Base-by-base conservation (phyloP, 179 eudicot species). In the Corrigiola litoralis region DNA sequence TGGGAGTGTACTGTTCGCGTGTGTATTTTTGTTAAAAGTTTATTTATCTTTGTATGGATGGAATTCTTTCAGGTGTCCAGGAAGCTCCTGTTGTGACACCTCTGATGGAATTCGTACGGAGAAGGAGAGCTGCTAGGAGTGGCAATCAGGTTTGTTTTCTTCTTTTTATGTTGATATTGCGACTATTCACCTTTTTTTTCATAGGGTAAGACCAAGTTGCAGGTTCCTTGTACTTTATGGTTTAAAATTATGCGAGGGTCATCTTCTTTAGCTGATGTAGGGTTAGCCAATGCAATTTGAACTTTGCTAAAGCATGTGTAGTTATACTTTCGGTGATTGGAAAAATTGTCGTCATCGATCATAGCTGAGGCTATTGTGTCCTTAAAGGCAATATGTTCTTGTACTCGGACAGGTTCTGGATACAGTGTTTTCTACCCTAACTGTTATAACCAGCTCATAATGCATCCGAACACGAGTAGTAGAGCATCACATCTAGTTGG, bases 111-210 rank as follows among this genome's bases (percentile, higher is more conserved):
- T 94, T 64, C 79, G 76, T 94, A 62, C 95, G 95, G 59, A 84
- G 83, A 75, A 94, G 80, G 80, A 82, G 99, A 83, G 97, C 90
- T 74, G 86, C 91, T 48, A 94, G 82, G 83, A 75, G 79, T 76
- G 89, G 82, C 58, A 65, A 64, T 72, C 95, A 86, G 90, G 99
- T 94, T 79, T 36, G 58, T 66, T 31, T 10, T 25, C 36, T 21
- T 27, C 14, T 18, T 37, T 24, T 4, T 4, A 53, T 24, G 7
- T 2, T n/a, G 31, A 37, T 25, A 68, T 61, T 57, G 14, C 13
- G 13, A 20, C 31, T 61, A 2, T 38, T 70, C 40, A 53, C 9
- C 1, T 51, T 42, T 31, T 38, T 21, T 23, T 25, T 11, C 5
- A 18, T 21, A 42, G 61, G 29, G 2, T 23, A 12, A 1, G 29